A percentile compares a stretch with the other conserved stretches of the same genome.
Conservation (phyloP, 768 basidiomycete genomes). For the Psilocybe cubensis region DNA sequence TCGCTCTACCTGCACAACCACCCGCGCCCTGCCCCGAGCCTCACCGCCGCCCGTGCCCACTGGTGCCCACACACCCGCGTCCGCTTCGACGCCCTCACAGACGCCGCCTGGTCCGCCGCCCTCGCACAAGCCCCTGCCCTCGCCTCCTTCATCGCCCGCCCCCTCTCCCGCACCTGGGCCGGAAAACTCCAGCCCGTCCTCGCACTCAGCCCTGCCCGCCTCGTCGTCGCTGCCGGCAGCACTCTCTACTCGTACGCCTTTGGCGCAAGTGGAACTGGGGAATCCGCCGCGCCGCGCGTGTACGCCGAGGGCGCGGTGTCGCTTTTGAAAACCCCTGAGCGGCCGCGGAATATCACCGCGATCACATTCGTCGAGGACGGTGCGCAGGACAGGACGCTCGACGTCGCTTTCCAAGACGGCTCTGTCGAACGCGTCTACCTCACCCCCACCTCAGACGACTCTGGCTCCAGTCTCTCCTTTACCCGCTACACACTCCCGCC, state of each 20-base stretch:
- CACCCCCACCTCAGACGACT: neutral
- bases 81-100: constrained; percentile 55
- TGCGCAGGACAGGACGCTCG: constrained; percentile 46
- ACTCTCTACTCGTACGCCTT: constrained; percentile 63
- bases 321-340: constrained; percentile 36
- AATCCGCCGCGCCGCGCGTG: constrained; percentile 45
- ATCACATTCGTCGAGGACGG: constrained; percentile 52
- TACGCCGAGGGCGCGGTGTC: constrained; percentile 48
- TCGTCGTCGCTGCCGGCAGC: constrained; percentile 65
- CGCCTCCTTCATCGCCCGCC: constrained; percentile 73
- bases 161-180: constrained; percentile 62
- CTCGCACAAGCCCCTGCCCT: no score
- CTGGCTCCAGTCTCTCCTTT: constrained; percentile 19
- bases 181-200: constrained; percentile 59
- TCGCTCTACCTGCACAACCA: constrained; percentile 49
- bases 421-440: constrained; percentile 49
- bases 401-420: constrained; percentile 65
- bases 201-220: constrained; percentile 54
- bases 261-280: constrained; percentile 26
- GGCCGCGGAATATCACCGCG: constrained; percentile 55
- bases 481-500: constrained; percentile 24
- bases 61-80: constrained; percentile 51
- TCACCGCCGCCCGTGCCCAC: constrained; percentile 41
- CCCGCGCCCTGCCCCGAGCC: constrained; percentile 57
- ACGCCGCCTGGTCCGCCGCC: constrained; percentile 63